These are phyloP conservation scores for Penicillium palitans DNA, from an alignment of 2,329 filamentous ascomycete species.

Conservation along the genomic window DNA sequence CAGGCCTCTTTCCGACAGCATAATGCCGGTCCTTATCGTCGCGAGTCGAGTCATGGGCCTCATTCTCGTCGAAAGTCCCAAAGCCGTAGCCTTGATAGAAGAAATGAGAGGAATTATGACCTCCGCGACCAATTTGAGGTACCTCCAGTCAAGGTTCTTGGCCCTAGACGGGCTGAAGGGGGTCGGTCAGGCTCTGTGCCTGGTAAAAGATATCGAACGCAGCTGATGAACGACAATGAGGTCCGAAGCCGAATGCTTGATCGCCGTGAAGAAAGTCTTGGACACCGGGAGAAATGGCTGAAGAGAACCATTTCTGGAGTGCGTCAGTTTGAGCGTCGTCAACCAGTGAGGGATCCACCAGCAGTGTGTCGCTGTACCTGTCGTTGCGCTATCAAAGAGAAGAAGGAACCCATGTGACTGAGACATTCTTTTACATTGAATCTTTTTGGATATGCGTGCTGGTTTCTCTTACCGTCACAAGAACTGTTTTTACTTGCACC, in stretches of 20 bases:
- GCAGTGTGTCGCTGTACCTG: conserved; percentile 13
- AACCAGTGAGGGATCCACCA: conserved; percentile 18
- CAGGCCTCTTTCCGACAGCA: conserved; percentile 23
- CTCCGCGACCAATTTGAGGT: conserved; percentile 9
- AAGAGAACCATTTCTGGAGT: conserved; percentile 20
- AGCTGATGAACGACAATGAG: conserved; percentile 23
- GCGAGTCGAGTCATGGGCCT: conserved; percentile 1
- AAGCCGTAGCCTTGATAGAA: conserved; percentile 13
- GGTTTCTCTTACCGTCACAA: neutral
- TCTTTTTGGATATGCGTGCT: neutral
- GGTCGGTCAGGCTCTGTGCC: neutral
- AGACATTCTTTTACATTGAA: neutral
- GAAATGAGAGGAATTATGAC: conserved; percentile 3
- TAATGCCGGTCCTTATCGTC: conserved; percentile 19
- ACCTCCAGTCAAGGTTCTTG: neutral
- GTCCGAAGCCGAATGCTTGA: conserved; percentile 31
- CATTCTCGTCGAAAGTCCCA: conserved; percentile 3
- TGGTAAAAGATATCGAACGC: conserved; percentile 14
- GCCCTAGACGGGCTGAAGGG: neutral
- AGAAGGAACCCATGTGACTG: neutral
- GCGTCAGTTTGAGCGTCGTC: conserved; percentile 9
- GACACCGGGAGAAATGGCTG: conserved; percentile 27
- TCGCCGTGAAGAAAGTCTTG: conserved; percentile 29
- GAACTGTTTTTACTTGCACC: neutral
- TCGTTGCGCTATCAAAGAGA: conserved; percentile 7